A percentile compares a stretch with the other conserved stretches of the same genome.
These are phyloP conservation scores for Cladosporium sp. DNA, from an alignment of 2,329 filamentous ascomycete genomes.

Conservation along the genomic window DNA sequence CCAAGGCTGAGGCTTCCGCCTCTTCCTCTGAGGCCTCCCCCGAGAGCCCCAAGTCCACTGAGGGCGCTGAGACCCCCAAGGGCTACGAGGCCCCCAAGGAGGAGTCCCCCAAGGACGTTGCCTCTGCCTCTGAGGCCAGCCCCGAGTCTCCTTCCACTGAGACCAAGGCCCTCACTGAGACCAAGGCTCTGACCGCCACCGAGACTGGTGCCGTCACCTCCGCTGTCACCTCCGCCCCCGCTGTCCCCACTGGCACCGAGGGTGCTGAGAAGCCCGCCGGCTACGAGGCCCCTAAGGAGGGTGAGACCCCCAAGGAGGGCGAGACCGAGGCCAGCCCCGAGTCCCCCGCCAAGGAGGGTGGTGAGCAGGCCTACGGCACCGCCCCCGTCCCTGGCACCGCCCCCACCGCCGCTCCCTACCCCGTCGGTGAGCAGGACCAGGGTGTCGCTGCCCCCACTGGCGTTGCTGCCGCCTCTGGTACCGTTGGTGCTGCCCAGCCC, in stretches of 20 bases:
- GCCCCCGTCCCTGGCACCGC: slow-evolving; percentile 34
- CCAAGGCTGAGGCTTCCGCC: background rate
- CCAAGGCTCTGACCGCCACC: slow-evolving; percentile 1
- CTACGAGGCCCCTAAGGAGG: background rate
- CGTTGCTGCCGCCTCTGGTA: slow-evolving; percentile 1
- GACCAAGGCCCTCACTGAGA: slow-evolving; percentile 8
- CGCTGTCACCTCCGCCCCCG: background rate
- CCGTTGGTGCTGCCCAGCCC: slow-evolving; percentile 4
- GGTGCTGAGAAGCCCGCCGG: background rate
- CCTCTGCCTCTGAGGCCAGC: background rate
- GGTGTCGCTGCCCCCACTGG: slow-evolving; percentile 6
- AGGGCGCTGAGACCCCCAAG: background rate
- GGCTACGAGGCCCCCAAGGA: background rate
- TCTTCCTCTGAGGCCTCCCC: background rate
- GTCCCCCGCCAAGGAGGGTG: background rate
- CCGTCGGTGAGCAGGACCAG: slow-evolving; percentile 12
- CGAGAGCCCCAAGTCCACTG: background rate
- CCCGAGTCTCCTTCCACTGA: slow-evolving; percentile 11
- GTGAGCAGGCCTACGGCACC: slow-evolving; percentile 29
- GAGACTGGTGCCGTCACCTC: background rate
- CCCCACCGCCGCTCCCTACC: slow-evolving; percentile 32
- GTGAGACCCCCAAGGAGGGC: background rate
- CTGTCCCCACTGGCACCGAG: background rate
- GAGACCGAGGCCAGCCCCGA: background rate
- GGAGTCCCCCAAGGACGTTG: background rate